Conservation (phyloP, 495 filamentous ascomycete genomes). For the Penicillium chermesinum region DNA sequence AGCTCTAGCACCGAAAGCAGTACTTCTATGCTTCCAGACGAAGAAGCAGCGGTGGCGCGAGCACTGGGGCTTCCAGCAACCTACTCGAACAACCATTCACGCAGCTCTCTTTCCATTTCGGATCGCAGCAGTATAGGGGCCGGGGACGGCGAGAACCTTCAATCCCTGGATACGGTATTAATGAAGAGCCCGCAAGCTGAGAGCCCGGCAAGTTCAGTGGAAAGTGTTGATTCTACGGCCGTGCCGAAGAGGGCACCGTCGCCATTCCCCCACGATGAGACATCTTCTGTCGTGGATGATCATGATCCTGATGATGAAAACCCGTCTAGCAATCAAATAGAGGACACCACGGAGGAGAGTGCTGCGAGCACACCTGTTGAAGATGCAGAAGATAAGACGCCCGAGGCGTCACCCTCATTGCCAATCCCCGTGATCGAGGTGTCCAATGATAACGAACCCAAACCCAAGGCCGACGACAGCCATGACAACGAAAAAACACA, state of each 20-base stretch:
- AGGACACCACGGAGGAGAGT: not conserved
- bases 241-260: constrained; percentile 8
- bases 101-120: constrained; percentile 48
- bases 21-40: constrained; percentile 43
- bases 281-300: constrained; percentile 2
- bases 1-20: constrained; percentile 41
- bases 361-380: not conserved
- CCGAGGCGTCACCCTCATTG: not conserved
- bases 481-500: not conserved
- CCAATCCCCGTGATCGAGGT: constrained; percentile 24
- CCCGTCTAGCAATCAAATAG: constrained; percentile 6
- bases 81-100: constrained; percentile 31
- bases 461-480: not conserved
- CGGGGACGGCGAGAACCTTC: constrained; percentile 24
- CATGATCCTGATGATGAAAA: constrained; percentile 7
- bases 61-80: constrained; percentile 58
- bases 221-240: constrained; percentile 20
- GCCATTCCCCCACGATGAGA: constrained; percentile 3
- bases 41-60: constrained; percentile 67
- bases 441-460: constrained; percentile 11
- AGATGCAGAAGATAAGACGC: not conserved
- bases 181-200: constrained; percentile 27
- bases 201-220: constrained; percentile 39
- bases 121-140: constrained; percentile 37
- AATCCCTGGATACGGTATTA: constrained; percentile 26